Base-by-base conservation (phyloP, 2,329 filamentous ascomycete genomes). In the Exophiala sp. region DNA sequence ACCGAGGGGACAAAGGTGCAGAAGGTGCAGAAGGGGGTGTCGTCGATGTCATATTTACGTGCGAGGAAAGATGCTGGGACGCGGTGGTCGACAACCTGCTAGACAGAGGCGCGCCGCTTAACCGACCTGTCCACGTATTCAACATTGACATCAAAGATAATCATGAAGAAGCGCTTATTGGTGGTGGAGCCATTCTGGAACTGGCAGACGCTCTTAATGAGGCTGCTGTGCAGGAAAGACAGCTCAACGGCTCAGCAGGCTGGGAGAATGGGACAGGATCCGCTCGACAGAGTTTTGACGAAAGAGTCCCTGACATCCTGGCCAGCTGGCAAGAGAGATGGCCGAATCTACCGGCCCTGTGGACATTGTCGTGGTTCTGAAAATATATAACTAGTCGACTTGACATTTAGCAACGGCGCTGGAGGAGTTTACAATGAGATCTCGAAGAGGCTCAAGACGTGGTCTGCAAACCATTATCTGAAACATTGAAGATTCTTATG, bases 91-190 rank as follows among this genome's bases (percentile, higher is more conserved):
- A 99, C 65, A 92, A 99, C 69, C 77, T 99, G 48, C 83, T 96
- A 58, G 88, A 85, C 65, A 83, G 95, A 58, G 94, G 92, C 6
- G 84, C 87, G 0, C 87, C 89, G 3, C 77, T 99, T 53, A 99
- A 99, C 70, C 79, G 90, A 2, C 91, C 94, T 0, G 94, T 99
- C 0, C 94, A 99, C 68, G 89, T 99, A 52, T 95, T 99, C 77
- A 99, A 99, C 65, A 87, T 99, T 50, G 94, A 99, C 69, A 99
- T 99, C 67, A 92, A 88, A 71, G 94, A 99, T 73, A 99, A 97
- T 67, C 94, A 97, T 67, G 92, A 99, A 70, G 94, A 99, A 72
- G 94, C 94, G 0, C 79, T 92, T 18, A 82, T 96, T 2, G 94
- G 94, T 8, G 94, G 94, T 1, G 84, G 87, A 62, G 94, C 89